Evolutionary conservation across 1,284 basidiomycete genomes (phyloP).

Genomic region (Ustilago bromivora): DNA sequence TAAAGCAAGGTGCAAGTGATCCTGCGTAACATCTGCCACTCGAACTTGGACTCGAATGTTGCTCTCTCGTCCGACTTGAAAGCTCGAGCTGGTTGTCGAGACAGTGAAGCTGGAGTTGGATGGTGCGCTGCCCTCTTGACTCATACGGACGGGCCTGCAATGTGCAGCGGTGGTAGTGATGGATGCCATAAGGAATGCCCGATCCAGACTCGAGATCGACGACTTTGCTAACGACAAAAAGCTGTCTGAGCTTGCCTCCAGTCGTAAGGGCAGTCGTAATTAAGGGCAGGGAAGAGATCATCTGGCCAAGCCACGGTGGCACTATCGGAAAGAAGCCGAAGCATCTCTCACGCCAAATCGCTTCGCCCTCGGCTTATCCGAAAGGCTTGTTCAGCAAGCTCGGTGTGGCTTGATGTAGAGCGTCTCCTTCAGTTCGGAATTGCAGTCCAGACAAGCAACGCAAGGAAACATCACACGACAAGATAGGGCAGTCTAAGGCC

Average conservation of each 20-base stretch:
- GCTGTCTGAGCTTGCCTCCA: too few relatives aligned
- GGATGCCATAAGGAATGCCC: background rate
- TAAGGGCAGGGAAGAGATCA: too few relatives aligned
- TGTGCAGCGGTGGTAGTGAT: background rate
- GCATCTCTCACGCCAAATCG: background rate
- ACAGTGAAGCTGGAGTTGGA: background rate
- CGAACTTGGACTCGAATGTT: background rate
- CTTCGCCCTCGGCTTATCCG: conserved; percentile 1
- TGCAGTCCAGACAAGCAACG: too few relatives aligned
- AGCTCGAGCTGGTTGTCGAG: background rate
- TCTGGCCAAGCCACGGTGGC: too few relatives aligned
- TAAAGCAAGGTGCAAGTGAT: background rate
- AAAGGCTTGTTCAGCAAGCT: background rate
- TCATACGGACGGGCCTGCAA: background rate
- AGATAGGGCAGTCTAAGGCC: background rate
- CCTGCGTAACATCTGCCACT: background rate
- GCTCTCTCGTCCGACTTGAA: background rate
- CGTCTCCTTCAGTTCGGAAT: too few relatives aligned
- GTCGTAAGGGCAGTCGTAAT: too few relatives aligned
- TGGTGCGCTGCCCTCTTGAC: background rate
- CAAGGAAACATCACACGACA: background rate
- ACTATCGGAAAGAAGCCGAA: background rate
- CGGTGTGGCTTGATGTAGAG: too few relatives aligned
- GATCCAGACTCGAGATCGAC: too few relatives aligned
- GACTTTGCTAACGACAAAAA: too few relatives aligned